Evolutionary conservation across 148 eudicot genomes (phyloP).

Genomic region (Fagopyrum esculentum): DNA sequence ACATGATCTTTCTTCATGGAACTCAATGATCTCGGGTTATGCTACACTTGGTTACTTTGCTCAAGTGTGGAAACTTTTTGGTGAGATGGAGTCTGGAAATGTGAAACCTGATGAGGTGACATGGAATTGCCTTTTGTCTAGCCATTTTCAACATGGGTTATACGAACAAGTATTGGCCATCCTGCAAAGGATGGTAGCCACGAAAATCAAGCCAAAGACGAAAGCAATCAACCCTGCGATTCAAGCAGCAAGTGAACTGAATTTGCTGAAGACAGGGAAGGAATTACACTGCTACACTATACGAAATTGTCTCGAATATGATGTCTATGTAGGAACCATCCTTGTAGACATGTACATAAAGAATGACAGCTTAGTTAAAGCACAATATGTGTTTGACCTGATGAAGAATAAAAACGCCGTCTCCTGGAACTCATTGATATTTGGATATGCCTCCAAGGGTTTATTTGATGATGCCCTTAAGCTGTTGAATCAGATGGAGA

Average conservation of each 20-base stretch:
- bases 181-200: slow-evolving; percentile 29
- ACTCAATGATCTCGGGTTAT: slow-evolving; percentile 51
- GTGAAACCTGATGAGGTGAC: slow-evolving; percentile 47
- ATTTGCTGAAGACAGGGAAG: slow-evolving; percentile 32
- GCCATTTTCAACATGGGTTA: slow-evolving; percentile 41
- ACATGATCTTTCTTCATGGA: slow-evolving; percentile 53
- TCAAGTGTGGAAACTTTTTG: slow-evolving; percentile 37
- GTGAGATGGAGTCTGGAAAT: slow-evolving; percentile 29
- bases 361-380: slow-evolving; percentile 30
- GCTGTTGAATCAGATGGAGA: slow-evolving; percentile 34
- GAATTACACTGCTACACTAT: slow-evolving; percentile 45
- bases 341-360: slow-evolving; percentile 64
- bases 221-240: slow-evolving; percentile 43
- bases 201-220: slow-evolving; percentile 38
- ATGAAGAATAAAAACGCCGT: slow-evolving; percentile 36
- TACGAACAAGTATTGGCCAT: slow-evolving; percentile 33
- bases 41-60: slow-evolving; percentile 34
- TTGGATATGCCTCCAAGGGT: slow-evolving; percentile 53
- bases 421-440: slow-evolving; percentile 49
- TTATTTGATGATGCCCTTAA: slow-evolving; percentile 26
- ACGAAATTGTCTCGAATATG: slow-evolving; percentile 36
- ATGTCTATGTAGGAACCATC: slow-evolving; percentile 43
- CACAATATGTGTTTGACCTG: slow-evolving; percentile 33
- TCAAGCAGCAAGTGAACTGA: slow-evolving; percentile 47
- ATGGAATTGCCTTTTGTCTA: slow-evolving; percentile 58